Conservation (phyloP, 2,329 filamentous ascomycete genomes). For the Pestalotiopsis sp. region DNA sequence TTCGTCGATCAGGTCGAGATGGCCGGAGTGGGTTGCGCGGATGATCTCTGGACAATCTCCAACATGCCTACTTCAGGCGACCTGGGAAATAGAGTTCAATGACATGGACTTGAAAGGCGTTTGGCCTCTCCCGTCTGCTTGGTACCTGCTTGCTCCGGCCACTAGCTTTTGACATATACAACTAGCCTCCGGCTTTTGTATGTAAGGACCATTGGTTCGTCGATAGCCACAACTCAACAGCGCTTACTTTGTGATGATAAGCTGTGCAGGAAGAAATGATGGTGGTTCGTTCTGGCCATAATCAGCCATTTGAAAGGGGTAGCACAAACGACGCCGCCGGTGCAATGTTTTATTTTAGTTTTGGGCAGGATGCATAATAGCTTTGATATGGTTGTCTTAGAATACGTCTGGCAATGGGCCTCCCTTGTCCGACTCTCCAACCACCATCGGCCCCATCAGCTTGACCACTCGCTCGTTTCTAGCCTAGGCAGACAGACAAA, state of each 20-base stretch:
- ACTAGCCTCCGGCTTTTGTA: neutral
- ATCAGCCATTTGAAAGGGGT: neutral
- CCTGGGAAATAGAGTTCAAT: neutral
- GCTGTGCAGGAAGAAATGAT: neutral
- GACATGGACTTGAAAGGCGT: neutral
- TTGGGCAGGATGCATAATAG: neutral
- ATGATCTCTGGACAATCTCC: neutral
- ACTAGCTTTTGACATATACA: neutral
- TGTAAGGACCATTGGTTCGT: neutral
- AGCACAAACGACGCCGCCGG: neutral
- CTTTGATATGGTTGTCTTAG: neutral
- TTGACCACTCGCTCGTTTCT: neutral
- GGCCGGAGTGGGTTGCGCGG: neutral
- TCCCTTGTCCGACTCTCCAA: neutral
- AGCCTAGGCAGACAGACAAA: neutral
- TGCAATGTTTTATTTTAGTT: neutral
- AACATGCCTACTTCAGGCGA: neutral
- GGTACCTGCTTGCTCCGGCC: neutral
- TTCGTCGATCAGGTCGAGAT: neutral
- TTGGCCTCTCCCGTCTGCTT: neutral
- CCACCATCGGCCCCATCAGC: neutral
- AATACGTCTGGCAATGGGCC: neutral
- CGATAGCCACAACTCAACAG: neutral
- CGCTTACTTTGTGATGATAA: neutral
- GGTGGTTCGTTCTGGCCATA: neutral